These are phyloP conservation scores for Oryza meridionalis DNA, from an alignment of 176 grass and related monocot species.

Conservation along the genomic window DNA sequence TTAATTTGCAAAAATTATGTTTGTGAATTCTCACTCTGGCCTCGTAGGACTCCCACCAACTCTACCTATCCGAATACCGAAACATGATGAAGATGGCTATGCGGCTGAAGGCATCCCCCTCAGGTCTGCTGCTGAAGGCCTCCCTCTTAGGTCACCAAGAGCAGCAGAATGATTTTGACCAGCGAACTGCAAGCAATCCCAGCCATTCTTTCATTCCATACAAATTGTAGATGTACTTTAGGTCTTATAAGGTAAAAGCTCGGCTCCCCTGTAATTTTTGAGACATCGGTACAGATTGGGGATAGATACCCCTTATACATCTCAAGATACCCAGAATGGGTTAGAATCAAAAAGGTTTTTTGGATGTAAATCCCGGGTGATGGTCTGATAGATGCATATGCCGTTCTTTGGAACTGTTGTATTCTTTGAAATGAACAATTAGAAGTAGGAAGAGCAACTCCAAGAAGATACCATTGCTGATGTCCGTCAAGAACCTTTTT, in stretches of 20 bases:
- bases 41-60: constrained; percentile 57
- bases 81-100: constrained; percentile 74
- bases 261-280: constrained; percentile 52
- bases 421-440: constrained; percentile 31
- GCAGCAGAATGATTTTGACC: constrained; percentile 53
- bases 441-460: constrained; percentile 10
- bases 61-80: constrained; percentile 57
- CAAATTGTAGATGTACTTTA: constrained; percentile 63
- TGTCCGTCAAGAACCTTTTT: constrained; percentile 5
- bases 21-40: constrained; percentile 11
- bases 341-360: constrained; percentile 23
- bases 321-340: constrained; percentile 42
- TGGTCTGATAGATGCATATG: background rate
- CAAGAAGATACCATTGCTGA: constrained; percentile 16
- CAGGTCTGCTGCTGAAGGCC: constrained; percentile 66
- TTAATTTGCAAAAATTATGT: background rate
- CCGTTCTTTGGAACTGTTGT: constrained; percentile 22
- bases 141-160: constrained; percentile 81
- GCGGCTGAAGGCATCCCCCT: constrained; percentile 80
- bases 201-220: constrained; percentile 55
- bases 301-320: constrained; percentile 46
- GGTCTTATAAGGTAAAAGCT: constrained; percentile 46
- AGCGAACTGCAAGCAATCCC: background rate
- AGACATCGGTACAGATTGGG: constrained; percentile 46
- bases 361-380: constrained; percentile 25